Base-by-base conservation (phyloP, 2,329 filamentous ascomycete species). In the Phyllosticta capitalensis region DNA sequence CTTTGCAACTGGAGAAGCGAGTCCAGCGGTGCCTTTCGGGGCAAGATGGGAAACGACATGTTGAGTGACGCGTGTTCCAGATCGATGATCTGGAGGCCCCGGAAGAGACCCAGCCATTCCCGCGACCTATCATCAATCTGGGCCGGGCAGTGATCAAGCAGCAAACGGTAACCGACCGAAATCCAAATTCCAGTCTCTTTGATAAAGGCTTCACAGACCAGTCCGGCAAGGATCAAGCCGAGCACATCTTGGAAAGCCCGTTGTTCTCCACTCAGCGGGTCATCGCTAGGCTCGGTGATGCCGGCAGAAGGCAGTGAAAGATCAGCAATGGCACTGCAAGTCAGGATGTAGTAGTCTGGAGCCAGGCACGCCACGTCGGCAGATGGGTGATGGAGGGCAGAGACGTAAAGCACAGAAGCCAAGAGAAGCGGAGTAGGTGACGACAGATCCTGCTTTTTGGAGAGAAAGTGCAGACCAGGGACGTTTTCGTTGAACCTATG, bases 401-500 rank as follows among this genome's bases (percentile, higher is more conserved):
- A 63, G 19, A 64, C 63, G 64, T 78, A 78, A 0, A 79, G 68
- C 58, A 78, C 77, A 0, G 76, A 71, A 2, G 75, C 75, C 5
- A 78, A 65, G 9, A 78, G 67, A 1, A 78, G 66, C 1, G 76
- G 76, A 14, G 69, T 71, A 0, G 76, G 76, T 0, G 71, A 69
- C 0, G 75, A 77, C 28, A 77, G 78, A 0, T 67, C 74, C 63
- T 75, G 72, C 30, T 74, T 76, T 20, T 69, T 71, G 0, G 76
- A 75, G 10, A 78, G 68, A 55, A 78, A 78, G 61, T 78, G 76
- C 2, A 79, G 63, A 0, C 74, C 74, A 0, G 74, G 75, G 71
- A 77, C 76, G 33, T 71, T 74, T 30, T 75, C 73, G 59, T 78
- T 72, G 55, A 78, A 78, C 4, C 74, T 77, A 52, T 21, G 7